These are phyloP conservation scores for Sporothrix variecibatus DNA, from an alignment of 2,329 filamentous ascomycete species.

Conservation along the genomic window DNA sequence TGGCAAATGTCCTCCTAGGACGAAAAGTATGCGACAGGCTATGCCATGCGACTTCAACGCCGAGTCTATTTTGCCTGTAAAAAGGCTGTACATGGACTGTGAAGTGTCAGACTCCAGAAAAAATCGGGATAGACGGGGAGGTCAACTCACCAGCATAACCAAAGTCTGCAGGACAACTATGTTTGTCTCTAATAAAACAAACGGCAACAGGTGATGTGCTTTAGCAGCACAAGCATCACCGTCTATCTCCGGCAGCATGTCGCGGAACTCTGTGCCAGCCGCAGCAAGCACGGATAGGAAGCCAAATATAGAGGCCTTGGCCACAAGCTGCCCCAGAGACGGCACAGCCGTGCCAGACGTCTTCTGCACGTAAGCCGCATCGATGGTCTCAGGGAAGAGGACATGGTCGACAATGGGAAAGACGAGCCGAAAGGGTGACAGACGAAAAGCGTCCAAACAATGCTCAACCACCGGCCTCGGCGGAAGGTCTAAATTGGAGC, in stretches of 20 bases:
- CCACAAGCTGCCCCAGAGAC: not conserved
- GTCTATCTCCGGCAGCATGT: not conserved
- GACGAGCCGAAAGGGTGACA: not conserved
- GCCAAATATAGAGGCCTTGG: not conserved
- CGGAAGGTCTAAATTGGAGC: constrained; percentile 18
- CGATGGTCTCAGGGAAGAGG: not conserved
- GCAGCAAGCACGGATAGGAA: not conserved
- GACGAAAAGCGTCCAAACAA: not conserved
- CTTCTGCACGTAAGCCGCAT: not conserved
- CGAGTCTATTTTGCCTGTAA: not conserved
- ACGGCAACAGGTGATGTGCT: constrained; percentile 46
- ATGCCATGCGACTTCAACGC: not conserved
- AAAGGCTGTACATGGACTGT: not conserved
- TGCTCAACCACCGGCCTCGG: constrained; percentile 34
- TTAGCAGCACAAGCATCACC: constrained; percentile 42
- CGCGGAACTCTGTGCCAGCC: not conserved
- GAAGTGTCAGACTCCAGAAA: not conserved
- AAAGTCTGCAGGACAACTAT: constrained; percentile 49
- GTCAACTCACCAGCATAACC: constrained; percentile 50
- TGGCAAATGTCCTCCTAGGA: not conserved
- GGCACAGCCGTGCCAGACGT: not conserved
- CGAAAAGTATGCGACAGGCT: not conserved
- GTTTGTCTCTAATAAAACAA: constrained; percentile 47
- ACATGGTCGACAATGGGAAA: not conserved
- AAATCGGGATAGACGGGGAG: constrained; percentile 38